Evolutionary conservation across 2,329 filamentous ascomycete species (phyloP).

Genomic region (Hypocreales sp.): DNA sequence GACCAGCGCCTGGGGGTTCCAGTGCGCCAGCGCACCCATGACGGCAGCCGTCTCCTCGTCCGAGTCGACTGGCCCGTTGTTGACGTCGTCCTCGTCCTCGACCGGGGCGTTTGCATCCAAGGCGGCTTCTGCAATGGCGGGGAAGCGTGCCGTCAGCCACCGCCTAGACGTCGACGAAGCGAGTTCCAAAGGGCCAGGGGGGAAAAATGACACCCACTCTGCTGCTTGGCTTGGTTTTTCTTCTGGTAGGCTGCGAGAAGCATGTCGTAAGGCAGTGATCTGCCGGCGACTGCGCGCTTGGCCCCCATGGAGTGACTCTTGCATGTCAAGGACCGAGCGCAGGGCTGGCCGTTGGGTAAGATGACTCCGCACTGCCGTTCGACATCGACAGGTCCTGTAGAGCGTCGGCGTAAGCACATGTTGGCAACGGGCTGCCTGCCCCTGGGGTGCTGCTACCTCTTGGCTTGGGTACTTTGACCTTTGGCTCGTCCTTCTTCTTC

Average conservation of each 20-base stretch:
- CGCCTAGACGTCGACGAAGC: too few species aligned
- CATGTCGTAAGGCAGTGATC: slow-evolving; percentile 86
- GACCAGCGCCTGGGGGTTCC: slow-evolving; percentile 64
- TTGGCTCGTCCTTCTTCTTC: slow-evolving; percentile 90
- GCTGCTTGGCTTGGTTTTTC: slow-evolving; percentile 97
- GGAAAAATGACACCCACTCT: too few species aligned
- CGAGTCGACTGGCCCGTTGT: slow-evolving; percentile 71
- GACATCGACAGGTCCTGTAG: slow-evolving; percentile 68
- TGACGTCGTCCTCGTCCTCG: slow-evolving; percentile 71
- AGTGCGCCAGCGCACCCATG: slow-evolving; percentile 64
- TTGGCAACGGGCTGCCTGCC: too few species aligned
- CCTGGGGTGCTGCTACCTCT: too few species aligned
- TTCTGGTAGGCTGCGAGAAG: slow-evolving; percentile 79
- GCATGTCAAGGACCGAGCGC: slow-evolving; percentile 78
- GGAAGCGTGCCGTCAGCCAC: not conserved
- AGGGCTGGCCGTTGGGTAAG: slow-evolving; percentile 71
- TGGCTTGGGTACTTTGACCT: slow-evolving; percentile 67
- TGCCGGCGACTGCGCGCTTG: slow-evolving; percentile 74
- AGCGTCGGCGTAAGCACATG: not conserved
- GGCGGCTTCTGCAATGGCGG: slow-evolving; percentile 53
- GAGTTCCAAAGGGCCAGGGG: too few species aligned
- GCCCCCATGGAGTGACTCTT: slow-evolving; percentile 94
- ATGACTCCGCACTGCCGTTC: slow-evolving; percentile 86
- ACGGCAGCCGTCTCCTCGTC: slow-evolving; percentile 88
- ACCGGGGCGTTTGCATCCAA: slow-evolving; percentile 87